phyloP scores from a whole-genome alignment of 805 yeast species.

The Saccharomyces eubayanus region DNA sequence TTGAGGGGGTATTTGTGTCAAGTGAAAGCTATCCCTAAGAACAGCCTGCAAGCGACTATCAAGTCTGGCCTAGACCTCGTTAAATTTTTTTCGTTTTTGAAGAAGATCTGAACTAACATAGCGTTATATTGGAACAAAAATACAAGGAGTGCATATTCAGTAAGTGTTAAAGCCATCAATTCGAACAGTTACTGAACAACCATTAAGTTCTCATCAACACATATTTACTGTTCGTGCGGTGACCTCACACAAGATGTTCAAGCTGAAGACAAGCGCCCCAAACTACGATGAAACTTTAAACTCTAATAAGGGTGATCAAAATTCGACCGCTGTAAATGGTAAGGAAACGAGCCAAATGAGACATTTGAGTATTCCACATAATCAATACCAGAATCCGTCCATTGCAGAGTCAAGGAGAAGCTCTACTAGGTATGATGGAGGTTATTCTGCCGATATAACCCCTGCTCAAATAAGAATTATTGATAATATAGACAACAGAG shows the following conservation, averaged over 20 bases:
- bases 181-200: not conserved
- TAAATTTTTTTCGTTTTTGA: not conserved
- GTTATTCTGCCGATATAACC: constrained; percentile 18
- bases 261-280: not conserved
- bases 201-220: not conserved
- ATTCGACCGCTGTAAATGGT: not conserved
- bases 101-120: not conserved
- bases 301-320: not conserved
- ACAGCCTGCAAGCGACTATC: not conserved
- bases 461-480: not conserved
- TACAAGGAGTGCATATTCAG: not conserved
- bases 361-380: not conserved
- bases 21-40: not conserved
- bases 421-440: constrained; percentile 1
- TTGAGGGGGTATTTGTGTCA: not conserved
- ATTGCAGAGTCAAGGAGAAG: not conserved
- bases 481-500: not conserved
- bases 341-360: not conserved
- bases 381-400: not conserved
- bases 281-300: not conserved
- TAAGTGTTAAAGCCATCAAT: not conserved
- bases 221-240: not conserved
- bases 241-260: not conserved
- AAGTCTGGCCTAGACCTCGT: not conserved
- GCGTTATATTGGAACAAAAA: not conserved